Base-by-base conservation (phyloP, 805 yeast species). In the Kluyveromyces siamensis region DNA sequence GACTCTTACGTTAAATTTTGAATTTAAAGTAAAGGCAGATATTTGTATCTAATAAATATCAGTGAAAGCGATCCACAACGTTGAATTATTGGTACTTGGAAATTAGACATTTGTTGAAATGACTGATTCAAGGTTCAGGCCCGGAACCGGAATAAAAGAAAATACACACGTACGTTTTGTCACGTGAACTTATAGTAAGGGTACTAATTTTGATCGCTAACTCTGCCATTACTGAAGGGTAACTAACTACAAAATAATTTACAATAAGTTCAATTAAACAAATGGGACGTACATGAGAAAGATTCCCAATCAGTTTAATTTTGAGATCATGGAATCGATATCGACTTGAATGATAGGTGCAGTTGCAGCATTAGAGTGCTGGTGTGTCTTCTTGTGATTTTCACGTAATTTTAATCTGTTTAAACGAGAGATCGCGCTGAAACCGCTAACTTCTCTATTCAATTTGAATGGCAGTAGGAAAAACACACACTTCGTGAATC, bases 381-480 rank as follows among this genome's bases (percentile, higher is more conserved):
- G 69, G 41, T 55, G 55, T 52, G 70, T 73, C 27, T 53, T 56
- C 36, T 63, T 70, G 58, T 75, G 69, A 40, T 72, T 77, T 59
- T 76, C 77, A 53, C 72, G 73, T 56, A 77, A 72, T 58, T 79
- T 79, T 48, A 84, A 60, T 66, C 79, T 80, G 59, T 80, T 80
- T 63, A 86, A 73, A 63, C 80, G 83, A 50, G 80, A 80, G 58
- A 83, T 72, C 17, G 93, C 85, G 43, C 84, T 81, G 77, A 82
- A 83, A 25, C 93, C 93, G 50, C 76, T 73, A 42, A 83, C 80
- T 37, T 87, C 91, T 36, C 81, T 74, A 53, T 75, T 81, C 58
- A 86, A 72, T 57, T 75, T 71, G 70, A 86, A 84, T 37, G 95
- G 93, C 50, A 76, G 73, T 58, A 86, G 63, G 74, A 87, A 85